Percentiles rank a stretch among this genome's conserved stretches.
Evolutionary conservation across 2,329 filamentous ascomycete species (phyloP).

Genomic region (Aspergillus chevalieri): DNA sequence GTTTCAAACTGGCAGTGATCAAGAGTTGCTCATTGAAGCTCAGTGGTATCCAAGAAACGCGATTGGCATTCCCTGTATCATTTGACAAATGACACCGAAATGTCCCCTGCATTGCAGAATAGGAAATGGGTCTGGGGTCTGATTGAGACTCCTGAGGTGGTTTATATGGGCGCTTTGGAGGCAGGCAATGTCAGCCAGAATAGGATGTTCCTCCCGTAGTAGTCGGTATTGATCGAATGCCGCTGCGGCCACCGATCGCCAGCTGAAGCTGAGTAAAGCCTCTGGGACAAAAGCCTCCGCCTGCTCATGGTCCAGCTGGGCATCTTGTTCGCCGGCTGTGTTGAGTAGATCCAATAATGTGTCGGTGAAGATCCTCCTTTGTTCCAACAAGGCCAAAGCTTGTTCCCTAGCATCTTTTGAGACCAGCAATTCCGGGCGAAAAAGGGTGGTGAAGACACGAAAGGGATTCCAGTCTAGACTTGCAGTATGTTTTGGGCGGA

Average conservation of each 20-base stretch:
- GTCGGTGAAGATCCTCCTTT: too few relatives aligned
- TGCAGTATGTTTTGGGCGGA: conserved; percentile 35
- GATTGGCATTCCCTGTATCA: conserved; percentile 5
- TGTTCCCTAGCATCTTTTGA: background rate
- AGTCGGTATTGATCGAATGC: conserved; percentile 37
- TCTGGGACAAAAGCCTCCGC: conserved; percentile 40
- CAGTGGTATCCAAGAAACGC: background rate
- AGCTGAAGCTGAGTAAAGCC: conserved; percentile 44
- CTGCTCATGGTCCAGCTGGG: conserved; percentile 27
- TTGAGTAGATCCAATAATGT: too few relatives aligned
- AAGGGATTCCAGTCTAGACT: conserved; percentile 42
- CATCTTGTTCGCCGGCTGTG: conserved; percentile 22
- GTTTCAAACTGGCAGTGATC: conserved; percentile 2
- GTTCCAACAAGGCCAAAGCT: too few relatives aligned
- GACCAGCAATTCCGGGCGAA: conserved; percentile 39
- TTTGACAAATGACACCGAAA: conserved; percentile 4
- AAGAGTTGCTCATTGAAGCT: conserved; percentile 7
- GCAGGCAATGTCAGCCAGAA: conserved; percentile 45
- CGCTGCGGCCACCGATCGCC: conserved; percentile 39
- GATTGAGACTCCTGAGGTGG: conserved; percentile 30
- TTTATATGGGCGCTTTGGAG: conserved; percentile 47
- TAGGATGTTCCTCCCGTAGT: conserved; percentile 41
- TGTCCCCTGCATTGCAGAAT: background rate
- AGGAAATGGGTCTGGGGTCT: background rate
- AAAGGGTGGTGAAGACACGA: conserved; percentile 37